phyloP scores from a whole-genome alignment of 1,139 yeast species.

The Debaryomyces psychrophilus region DNA sequence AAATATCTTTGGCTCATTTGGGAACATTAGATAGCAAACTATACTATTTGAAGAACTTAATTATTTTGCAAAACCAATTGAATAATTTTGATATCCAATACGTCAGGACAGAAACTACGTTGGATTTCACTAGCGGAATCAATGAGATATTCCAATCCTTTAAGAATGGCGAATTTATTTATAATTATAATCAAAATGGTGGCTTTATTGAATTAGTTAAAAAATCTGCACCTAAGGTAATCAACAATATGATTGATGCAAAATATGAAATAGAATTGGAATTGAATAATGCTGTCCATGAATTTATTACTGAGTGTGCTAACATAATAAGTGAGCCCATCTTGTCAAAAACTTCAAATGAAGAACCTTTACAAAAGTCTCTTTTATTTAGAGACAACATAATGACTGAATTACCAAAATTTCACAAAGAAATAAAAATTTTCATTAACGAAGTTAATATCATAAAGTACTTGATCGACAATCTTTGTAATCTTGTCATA shows the following conservation, averaged over 20 bases:
- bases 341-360: slow-evolving; percentile 25
- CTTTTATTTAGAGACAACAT: slow-evolving; percentile 51
- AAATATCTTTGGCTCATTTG: slow-evolving; percentile 41
- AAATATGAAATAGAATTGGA: slow-evolving; percentile 75
- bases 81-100: slow-evolving; percentile 81
- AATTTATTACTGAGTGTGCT: slow-evolving; percentile 51
- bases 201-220: slow-evolving; percentile 63
- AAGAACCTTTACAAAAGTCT: slow-evolving; percentile 32
- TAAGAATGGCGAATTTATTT: slow-evolving; percentile 36
- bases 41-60: slow-evolving; percentile 70
- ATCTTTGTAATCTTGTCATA: slow-evolving; percentile 32
- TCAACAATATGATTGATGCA: slow-evolving; percentile 85
- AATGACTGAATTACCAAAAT: slow-evolving; percentile 55
- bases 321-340: slow-evolving; percentile 40
- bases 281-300: slow-evolving; percentile 69
- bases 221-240: slow-evolving; percentile 80
- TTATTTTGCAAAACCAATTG: slow-evolving; percentile 70
- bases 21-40: slow-evolving; percentile 61
- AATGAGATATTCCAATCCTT: slow-evolving; percentile 58
- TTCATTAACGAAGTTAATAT: slow-evolving; percentile 45
- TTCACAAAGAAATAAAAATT: slow-evolving; percentile 53
- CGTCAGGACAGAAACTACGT: slow-evolving; percentile 67
- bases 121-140: slow-evolving; percentile 78
- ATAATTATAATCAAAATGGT: slow-evolving; percentile 33
- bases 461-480: slow-evolving; percentile 36